Conservation (phyloP, 2,329 filamentous ascomycete species). For the Fusarium luffae region DNA sequence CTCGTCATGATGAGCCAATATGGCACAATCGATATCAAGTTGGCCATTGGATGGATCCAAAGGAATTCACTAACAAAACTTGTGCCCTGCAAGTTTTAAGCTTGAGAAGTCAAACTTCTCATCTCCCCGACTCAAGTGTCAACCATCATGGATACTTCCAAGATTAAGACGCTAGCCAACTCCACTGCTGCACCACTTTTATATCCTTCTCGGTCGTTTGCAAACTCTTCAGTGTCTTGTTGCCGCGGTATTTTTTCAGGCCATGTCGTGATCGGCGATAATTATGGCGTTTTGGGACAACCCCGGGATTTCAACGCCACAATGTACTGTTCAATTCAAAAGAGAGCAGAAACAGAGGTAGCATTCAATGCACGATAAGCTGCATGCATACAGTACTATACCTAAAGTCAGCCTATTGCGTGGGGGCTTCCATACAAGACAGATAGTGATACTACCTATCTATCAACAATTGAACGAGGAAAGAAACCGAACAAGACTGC, state of each 20-base stretch:
- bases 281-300: slow-evolving; percentile 35
- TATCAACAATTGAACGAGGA: neutral
- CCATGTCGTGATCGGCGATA: slow-evolving; percentile 44
- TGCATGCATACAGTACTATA: slow-evolving; percentile 5
- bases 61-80: neutral
- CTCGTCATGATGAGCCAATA: slow-evolving; percentile 33
- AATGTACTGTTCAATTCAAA: slow-evolving; percentile 10
- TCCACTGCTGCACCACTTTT: slow-evolving; percentile 38
- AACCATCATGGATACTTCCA: slow-evolving; percentile 3
- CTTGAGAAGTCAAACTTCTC: neutral
- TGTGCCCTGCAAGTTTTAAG: neutral
- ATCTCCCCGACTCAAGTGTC: neutral
- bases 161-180: slow-evolving; percentile 11
- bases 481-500: neutral
- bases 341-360: neutral
- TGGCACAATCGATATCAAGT: slow-evolving; percentile 33
- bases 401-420: neutral
- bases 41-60: neutral
- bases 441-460: neutral
- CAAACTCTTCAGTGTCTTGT: slow-evolving; percentile 15
- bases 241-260: slow-evolving; percentile 1
- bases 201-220: slow-evolving; percentile 19
- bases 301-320: slow-evolving; percentile 29
- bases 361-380: slow-evolving; percentile 7
- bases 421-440: slow-evolving; percentile 10